Percentiles rank a stretch among this genome's conserved stretches.
Evolutionary conservation across 441 rosid species (phyloP).

Genomic region (Croton setiger): DNA sequence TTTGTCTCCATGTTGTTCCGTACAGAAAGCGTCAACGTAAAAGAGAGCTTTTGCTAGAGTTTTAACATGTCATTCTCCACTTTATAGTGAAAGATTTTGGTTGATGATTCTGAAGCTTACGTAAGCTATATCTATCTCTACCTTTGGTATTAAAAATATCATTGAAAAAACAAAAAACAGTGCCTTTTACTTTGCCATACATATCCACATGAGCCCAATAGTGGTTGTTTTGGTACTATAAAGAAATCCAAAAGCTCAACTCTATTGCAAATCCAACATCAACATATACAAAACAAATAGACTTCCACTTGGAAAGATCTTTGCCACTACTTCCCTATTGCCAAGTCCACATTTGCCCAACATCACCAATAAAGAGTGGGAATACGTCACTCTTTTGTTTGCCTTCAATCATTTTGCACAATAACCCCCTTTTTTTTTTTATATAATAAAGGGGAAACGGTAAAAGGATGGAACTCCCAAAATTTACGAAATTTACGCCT

Average conservation of each 20-base stretch:
- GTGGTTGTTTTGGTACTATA: neutral
- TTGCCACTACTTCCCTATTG: neutral
- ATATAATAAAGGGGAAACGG: too few relatives aligned
- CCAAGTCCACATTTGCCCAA: neutral
- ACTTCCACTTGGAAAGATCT: constrained; percentile 31
- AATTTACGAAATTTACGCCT: too few relatives aligned
- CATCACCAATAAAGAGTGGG: neutral
- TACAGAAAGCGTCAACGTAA: too few relatives aligned
- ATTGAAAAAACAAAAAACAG: neutral
- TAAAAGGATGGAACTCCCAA: too few relatives aligned
- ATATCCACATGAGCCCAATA: constrained; percentile 1
- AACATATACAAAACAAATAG: neutral
- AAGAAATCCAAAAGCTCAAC: constrained; percentile 11
- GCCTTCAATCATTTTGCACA: neutral
- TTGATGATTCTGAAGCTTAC: neutral
- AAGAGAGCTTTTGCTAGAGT: too few relatives aligned
- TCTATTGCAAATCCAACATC: constrained; percentile 26
- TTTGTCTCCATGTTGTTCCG: too few relatives aligned
- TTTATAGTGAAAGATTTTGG: neutral
- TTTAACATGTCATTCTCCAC: neutral
- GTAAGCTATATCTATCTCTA: neutral
- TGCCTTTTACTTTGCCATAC: neutral
- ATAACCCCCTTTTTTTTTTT: neutral
- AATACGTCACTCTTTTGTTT: neutral
- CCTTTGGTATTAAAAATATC: neutral